These are phyloP conservation scores for Aureobasidium sp. DNA, from an alignment of 2,329 filamentous ascomycete species.

Conservation along the genomic window DNA sequence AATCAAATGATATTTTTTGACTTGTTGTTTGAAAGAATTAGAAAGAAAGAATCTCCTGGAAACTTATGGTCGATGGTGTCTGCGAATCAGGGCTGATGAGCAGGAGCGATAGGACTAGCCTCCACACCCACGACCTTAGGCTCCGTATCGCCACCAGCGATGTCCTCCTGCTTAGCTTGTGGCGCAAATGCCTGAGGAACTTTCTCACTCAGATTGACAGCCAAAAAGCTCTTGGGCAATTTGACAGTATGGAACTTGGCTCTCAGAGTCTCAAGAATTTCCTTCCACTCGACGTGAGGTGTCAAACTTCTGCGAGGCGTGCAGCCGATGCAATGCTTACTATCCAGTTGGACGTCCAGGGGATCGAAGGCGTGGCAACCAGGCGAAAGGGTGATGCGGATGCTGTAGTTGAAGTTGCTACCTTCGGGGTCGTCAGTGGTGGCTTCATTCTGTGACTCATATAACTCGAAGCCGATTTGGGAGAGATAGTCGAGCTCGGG, in stretches of 20 bases:
- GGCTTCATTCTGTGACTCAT: conserved; percentile 74
- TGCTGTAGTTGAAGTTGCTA: conserved; percentile 84
- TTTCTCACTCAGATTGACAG: conserved; percentile 45
- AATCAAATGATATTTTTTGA: too few relatives aligned
- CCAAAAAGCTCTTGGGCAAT: conserved; percentile 45
- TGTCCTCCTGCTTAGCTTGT: neutral
- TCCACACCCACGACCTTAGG: conserved; percentile 11
- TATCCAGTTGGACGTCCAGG: conserved; percentile 91
- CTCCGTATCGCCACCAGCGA: neutral
- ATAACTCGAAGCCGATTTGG: conserved; percentile 96
- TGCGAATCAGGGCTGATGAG: conserved; percentile 19
- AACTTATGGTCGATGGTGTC: too few relatives aligned
- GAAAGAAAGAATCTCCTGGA: too few relatives aligned
- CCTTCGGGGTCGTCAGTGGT: conserved; percentile 22
- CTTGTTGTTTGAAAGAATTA: too few relatives aligned
- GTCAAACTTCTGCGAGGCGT: conserved; percentile 86
- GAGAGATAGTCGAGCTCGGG: conserved; percentile 96
- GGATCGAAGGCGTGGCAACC: conserved; percentile 96
- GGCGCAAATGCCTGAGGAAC: conserved; percentile 31
- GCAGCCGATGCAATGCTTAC: conserved; percentile 91
- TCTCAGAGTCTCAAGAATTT: conserved; percentile 89
- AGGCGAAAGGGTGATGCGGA: conserved; percentile 90
- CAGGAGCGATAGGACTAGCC: conserved; percentile 24
- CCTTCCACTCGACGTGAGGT: conserved; percentile 88
- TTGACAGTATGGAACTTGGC: conserved; percentile 82